Base-by-base conservation (phyloP, 2,329 filamentous ascomycete species). In the Ceratocystiopsis sp. region DNA sequence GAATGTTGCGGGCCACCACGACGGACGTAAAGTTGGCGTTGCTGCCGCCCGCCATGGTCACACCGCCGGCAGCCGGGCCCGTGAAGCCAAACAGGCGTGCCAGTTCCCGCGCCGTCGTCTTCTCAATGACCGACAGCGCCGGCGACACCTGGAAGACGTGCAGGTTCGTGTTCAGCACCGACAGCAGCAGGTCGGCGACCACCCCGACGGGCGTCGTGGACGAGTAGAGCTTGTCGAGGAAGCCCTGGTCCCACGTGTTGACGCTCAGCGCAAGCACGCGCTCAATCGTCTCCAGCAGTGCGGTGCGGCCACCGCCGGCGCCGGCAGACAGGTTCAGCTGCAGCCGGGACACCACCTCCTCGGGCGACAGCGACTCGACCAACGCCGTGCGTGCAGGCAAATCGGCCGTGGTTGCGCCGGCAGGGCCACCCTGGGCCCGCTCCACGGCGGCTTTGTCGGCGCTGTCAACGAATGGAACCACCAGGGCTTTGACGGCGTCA, bases 191-290 rank as follows among this genome's bases (percentile, higher is more conserved):
- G 54, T 96, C 91, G 2, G 85, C 80, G 15, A 81, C 77, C 0
- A 96, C 71, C 16, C 89, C 89, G 55, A 80, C 78, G 37, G 89
- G 80, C 55, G 91, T 91, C 35, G 84, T 93, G 50, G 80, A 80
- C n/a, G 82, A 76, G 60, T 95, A 96, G 16, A 96, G 68, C 64
- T 98, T 96, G 62, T 95, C 87, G 55, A 96, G 63, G 61, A 96
- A 98, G 12, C 89, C 89, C 61, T 94, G 87, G 55, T 93, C 83
- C 84, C 87, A 96, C n/a, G 89, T 95, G 62, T 98, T 98, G 55
- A 96, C 89, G 55, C 82, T 91, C 60, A 93, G 86, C 49, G 74
- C 69, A 37, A 96, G 67, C 17, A 95, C 68, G 47, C 77, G 72
- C 50, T 76, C 65, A 38, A 93, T 70, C 3, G 75, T 74, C 33